Base-by-base conservation (phyloP, 495 filamentous ascomycete species). In the Peziza echinospora region DNA sequence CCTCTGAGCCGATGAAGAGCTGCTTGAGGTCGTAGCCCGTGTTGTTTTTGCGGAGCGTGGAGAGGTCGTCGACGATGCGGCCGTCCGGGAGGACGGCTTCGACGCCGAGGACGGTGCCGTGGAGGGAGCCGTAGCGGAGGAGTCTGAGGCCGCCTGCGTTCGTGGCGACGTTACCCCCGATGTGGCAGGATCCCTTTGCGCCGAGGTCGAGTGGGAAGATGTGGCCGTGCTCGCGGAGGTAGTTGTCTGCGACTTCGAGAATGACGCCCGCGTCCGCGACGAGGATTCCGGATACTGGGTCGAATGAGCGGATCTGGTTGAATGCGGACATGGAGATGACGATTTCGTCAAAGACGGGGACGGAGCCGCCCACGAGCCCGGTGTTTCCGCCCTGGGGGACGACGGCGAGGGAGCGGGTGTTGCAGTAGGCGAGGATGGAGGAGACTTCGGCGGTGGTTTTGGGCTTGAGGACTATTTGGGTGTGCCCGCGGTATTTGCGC, bases 331-430 rank as follows among this genome's bases (percentile, higher is more conserved):
- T 77, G 62, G 75, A 89, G 70, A 97, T 72, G 51, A 97, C 80
- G 54, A 97, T 92, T 68, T 97, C 89, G 60, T 97, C 89, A 62
- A 93, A 94, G 24, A 97, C 82, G 2, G 89, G 91, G 41, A 97
- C 80, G 1, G 81, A 87, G 40, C 89, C 89, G 44, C 89, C 89
- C 13, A 97, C 89, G 26, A 97, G 67, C 11, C 89, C 91, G 4
- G 91, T 85, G 61, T 97, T 97, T 41, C 89, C 89, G 49, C 89
- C 89, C 65, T 97, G 89, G 0, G 89, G 89, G n/a, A 94, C 87
- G 4, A 96, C 86, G 26, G 89, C 89, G 51, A 97, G 70, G 62
- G 71, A 73, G 51, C 84, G 76, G 47, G 86, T 75, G 63, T 94
- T 93, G 67, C 89, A 96, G 71, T 94, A 91, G 61, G 77, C 76